Evolutionary conservation across 2,329 filamentous ascomycete genomes (phyloP), one percentile per base, ranked within the genome.

Genomic region (Alternaria dauci): DNA sequence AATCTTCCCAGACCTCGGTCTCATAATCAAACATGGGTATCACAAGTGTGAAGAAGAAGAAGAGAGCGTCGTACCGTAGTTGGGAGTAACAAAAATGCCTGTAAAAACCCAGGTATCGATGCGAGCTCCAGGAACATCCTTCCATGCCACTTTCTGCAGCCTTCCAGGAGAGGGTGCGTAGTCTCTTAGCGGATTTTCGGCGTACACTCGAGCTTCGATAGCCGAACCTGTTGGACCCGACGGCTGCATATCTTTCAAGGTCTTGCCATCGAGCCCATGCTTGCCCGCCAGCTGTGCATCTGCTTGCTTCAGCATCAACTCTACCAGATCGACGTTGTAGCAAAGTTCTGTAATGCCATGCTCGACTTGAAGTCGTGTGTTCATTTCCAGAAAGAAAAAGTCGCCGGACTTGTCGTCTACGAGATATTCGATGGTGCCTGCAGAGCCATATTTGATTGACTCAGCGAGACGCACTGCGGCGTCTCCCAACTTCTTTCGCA

Each of bases 371-470:
- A 87, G 76, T 46, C 85, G 77, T 1, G 85, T 87, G 65, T 87
- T 87, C 84, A 87, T 86, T 67, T 87, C 85, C 0, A 87, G 75
- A 62, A 87, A 87, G 78, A 85, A 97, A 78, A 95, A 97, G 43
- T 90, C 86, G 48, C 89, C 91, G 6, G 88, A 89, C 70, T 92
- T 88, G 74, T 93, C 91, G 77, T 97, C 93, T 5, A 96, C 89
- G 43, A 97, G 91, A 73, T 94, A 97, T 79, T 97, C 93, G 20
- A 97, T 91, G 0, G 93, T 97, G 1, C 93, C 93, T 8, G 92
- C 93, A 7, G 91, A 92, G n/a, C 91, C 90, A 71, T 97, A 97
- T 3, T 80, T 79, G 59, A 86, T 81, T 0, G 81, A 83, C 65
- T 83, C 81, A 0, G 85, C 84, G 18, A 88, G 79, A n/a, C 88